phyloP scores from a whole-genome alignment of 345 rosid species.

The Populus alba region DNA sequence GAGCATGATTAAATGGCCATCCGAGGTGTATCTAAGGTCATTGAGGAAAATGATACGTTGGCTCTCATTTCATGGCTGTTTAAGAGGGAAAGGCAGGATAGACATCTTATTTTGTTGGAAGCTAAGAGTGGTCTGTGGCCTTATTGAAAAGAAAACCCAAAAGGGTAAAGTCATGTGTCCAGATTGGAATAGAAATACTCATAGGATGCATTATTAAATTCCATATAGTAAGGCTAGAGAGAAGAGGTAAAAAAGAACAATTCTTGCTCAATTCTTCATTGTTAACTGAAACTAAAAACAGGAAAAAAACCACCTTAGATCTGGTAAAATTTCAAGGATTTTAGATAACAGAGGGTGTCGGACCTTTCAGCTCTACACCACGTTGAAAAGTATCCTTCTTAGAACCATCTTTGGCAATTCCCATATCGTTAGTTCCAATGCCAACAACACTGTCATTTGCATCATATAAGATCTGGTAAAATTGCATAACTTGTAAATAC shows the following conservation, averaged over 20 bases:
- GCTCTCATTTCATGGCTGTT: too few species aligned
- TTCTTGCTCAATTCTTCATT: too few species aligned
- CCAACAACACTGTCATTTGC: slow-evolving; percentile 64
- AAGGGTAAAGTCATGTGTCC: background rate
- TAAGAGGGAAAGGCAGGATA: background rate
- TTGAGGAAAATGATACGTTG: too few species aligned
- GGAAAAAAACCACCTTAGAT: background rate
- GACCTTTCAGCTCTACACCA: slow-evolving; percentile 80
- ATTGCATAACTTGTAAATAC: slow-evolving; percentile 13
- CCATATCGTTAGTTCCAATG: slow-evolving; percentile 93
- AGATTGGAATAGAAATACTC: background rate
- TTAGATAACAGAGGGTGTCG: slow-evolving; percentile 21
- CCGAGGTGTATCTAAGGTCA: background rate
- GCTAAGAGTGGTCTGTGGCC: background rate
- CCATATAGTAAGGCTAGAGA: too few species aligned
- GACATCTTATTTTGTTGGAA: background rate
- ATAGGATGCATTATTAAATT: too few species aligned
- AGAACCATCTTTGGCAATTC: slow-evolving; percentile 85
- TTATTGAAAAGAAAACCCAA: background rate
- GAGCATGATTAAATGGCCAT: background rate
- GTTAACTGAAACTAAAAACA: background rate
- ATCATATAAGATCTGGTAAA: slow-evolving; percentile 66
- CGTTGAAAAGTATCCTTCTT: slow-evolving; percentile 81
- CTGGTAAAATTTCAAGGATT: too few species aligned
- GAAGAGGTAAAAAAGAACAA: too few species aligned